Base-by-base conservation (phyloP, 2,329 filamentous ascomycete genomes). In the Botrytis paeoniae region DNA sequence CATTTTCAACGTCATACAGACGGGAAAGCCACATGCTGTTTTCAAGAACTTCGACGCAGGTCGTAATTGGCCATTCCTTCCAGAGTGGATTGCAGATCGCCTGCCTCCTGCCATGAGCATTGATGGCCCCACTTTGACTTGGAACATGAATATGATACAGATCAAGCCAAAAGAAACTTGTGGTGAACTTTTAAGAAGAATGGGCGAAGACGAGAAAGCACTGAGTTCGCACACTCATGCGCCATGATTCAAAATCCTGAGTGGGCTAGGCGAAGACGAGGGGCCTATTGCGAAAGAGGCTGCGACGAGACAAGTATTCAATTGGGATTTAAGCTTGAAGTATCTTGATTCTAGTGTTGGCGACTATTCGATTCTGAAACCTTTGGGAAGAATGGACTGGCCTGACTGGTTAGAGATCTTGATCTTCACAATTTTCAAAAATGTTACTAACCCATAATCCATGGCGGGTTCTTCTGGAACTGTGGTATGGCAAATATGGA, bases 61-160 rank as follows among this genome's bases (percentile, higher is more conserved):
- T 57, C 69, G 59, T 12, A 51, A 22, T 4, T 71, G 69, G 69
- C 69, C 69, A 25, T 61, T 61, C 22, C 54, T 64, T 29, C 18
- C 35, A n/a, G 69, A 62, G 60, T 63, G 45, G 32, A 54, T 41
- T n/a, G 29, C 45, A 64, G 45, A 64, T n/a, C 35, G n/a, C 20
- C 43, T 63, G 35, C 32, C 63, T 37, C 22, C 60, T 39, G 35
- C 60, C 18, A 62, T 62, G 57, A 43, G 57, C 9, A 71, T 71
- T 32, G 32, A 64, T 32, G 35, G 69, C 6, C 60, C 69, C 12
- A 71, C 59, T 51, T 20, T 64, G 60, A 54, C 59, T 64, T 29
- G 35, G 60, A 64, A 35, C 1, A 61, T 70, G 39, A 70, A 70
- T 14, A 51, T 51, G 60, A 41, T 64, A 48, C 32, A 57, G 22